These are phyloP conservation scores for Trichosporon sp. DNA, from an alignment of 1,284 basidiomycete genomes.

Conservation along the genomic window DNA sequence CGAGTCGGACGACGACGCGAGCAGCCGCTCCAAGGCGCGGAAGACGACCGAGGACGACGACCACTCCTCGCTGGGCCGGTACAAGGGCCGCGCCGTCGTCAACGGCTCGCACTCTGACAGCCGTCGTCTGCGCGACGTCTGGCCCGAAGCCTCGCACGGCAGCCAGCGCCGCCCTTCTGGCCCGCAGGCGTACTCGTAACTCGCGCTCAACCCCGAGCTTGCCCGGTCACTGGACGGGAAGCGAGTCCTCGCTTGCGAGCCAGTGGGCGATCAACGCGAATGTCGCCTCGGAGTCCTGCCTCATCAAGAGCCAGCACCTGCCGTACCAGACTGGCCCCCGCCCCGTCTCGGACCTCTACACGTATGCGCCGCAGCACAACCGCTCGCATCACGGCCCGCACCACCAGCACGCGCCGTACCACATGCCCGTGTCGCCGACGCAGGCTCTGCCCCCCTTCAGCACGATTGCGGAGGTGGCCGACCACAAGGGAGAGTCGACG, in stretches of 20 bases:
- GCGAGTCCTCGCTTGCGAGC: background rate
- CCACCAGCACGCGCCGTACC: too few species aligned
- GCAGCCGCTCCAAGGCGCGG: slow-evolving; percentile 70
- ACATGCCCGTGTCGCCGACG: background rate
- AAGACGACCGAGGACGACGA: slow-evolving; percentile 82
- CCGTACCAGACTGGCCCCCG: background rate
- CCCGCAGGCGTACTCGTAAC: background rate
- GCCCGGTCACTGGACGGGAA: background rate
- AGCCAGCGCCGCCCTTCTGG: background rate
- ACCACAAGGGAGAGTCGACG: background rate
- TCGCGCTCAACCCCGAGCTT: slow-evolving; percentile 3
- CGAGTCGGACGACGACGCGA: slow-evolving; percentile 10
- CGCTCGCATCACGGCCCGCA: background rate
- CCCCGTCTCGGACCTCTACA: slow-evolving; percentile 8
- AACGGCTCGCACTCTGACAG: slow-evolving; percentile 65
- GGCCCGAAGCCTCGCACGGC: slow-evolving; percentile 26
- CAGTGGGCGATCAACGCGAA: slow-evolving; percentile 1
- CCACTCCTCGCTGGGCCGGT: slow-evolving; percentile 75
- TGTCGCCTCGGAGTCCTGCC: slow-evolving; percentile 4
- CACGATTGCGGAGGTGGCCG: slow-evolving; percentile 16
- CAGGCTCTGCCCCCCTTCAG: background rate
- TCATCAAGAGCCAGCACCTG: slow-evolving; percentile 9
- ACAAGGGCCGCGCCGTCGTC: slow-evolving; percentile 50
- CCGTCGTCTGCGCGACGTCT: slow-evolving; percentile 56
- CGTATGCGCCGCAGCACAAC: slow-evolving; percentile 13